phyloP scores from a whole-genome alignment of 495 filamentous ascomycete genomes.

The Neurospora sp. region DNA sequence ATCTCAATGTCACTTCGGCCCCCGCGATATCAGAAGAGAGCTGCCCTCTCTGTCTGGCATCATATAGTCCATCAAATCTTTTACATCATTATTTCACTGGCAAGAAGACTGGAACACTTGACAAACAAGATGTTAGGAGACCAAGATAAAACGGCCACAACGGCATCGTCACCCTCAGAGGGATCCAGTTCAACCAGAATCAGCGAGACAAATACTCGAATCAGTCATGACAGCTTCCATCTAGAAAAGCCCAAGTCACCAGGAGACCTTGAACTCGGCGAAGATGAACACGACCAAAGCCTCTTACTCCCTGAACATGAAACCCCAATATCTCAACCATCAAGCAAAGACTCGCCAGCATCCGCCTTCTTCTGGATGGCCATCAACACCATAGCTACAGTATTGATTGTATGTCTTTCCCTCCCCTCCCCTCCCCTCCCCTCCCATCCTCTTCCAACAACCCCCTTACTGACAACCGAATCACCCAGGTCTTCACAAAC shows the following conservation, averaged over 20 bases:
- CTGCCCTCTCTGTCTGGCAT: background rate
- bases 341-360: conserved; percentile 16
- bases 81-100: background rate
- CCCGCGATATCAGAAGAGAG: background rate
- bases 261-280: conserved; percentile 17
- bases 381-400: conserved; percentile 51
- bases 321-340: background rate
- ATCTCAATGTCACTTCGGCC: background rate
- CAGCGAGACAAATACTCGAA: conserved; percentile 12
- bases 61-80: background rate
- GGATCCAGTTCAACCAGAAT: conserved; percentile 15
- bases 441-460: background rate
- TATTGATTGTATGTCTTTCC: conserved; percentile 43
- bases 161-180: conserved; percentile 27
- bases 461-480: conserved; percentile 5
- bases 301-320: conserved; percentile 16
- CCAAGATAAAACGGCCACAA: conserved; percentile 6
- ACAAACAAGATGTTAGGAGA: background rate
- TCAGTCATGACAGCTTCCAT: conserved; percentile 3
- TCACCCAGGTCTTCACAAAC: conserved; percentile 61
- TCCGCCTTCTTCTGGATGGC: conserved; percentile 43
- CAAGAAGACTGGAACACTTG: background rate
- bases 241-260: conserved; percentile 14
- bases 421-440: background rate
- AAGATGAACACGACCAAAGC: conserved; percentile 27